Base-by-base conservation (phyloP, 2,329 filamentous ascomycete genomes). In the Scedosporium dehoogii region DNA sequence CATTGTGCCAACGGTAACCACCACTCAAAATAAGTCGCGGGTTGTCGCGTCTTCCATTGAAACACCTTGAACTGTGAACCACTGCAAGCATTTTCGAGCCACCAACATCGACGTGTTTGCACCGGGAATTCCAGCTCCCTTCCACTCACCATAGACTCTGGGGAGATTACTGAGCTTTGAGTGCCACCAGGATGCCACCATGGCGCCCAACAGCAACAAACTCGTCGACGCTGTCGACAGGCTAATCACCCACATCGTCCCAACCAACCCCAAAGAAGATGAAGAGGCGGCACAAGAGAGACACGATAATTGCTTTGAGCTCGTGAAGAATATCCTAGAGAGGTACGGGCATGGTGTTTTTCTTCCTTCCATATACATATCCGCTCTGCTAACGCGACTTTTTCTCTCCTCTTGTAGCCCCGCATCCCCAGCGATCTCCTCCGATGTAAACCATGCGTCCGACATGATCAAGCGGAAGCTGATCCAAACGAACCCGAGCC, bases 381-480 rank as follows among this genome's bases (percentile, higher is more conserved):
- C 3, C 44, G 18, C n/a, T n/a, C 1, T 48, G 33, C 33, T 38
- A 38, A n/a, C 44, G 44, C 21, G 4, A 16, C 27, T 23, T n/a
- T 60, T 62, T 62, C 42, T 58, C 64, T 38, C 59, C 64, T n/a
- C 62, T 25, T 48, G 3, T 63, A 82, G 79, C 65, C 78, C 79
- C 55, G 72, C 75, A 63, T 80, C 81, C 64, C 79, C 84, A 59
- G 76, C 81, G 61, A 75, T 87, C 60, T 81, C 83, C 33, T 82
- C 87, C 64, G 89, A 92, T 71, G 88, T 96, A 66, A 93, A 96
- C 72, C 92, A 97, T 79, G 92, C 92, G 61, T 91, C 91, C 33
- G 92, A 97, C 73, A 78, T 96, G 69, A 97, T 99, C 74, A 94
- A 93, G 78, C 86, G 90, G 71, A 91, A 90, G 75, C 80, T 99